Conservation (phyloP, 441 rosid genomes). For the Pelargonium citronellum region DNA sequence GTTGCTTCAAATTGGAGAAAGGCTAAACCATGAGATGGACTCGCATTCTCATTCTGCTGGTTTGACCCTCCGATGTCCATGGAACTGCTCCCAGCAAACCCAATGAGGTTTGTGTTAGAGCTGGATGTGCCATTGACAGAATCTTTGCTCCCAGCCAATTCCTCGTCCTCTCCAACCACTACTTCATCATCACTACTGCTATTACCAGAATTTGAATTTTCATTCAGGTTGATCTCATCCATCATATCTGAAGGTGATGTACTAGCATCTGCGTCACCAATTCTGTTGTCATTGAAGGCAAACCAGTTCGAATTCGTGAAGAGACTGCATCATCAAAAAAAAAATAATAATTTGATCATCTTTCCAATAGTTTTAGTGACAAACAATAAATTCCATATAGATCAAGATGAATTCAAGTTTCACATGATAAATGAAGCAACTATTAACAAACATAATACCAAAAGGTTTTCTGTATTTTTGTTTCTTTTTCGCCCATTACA, state of each 20-base stretch:
- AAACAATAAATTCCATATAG: background rate
- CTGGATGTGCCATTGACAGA: slow-evolving; percentile 46
- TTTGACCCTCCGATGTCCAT: slow-evolving; percentile 22
- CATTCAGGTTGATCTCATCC: slow-evolving; percentile 66
- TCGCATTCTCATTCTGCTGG: slow-evolving; percentile 24
- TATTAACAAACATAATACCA: background rate
- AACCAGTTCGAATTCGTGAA: slow-evolving; percentile 98
- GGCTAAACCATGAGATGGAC: slow-evolving; percentile 33
- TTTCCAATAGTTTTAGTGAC: slow-evolving; percentile 21
- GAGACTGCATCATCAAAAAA: slow-evolving; percentile 35
- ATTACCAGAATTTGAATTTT: slow-evolving; percentile 49
- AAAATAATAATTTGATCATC: background rate
- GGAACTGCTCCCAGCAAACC: slow-evolving; percentile 28
- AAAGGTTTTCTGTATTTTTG: no score
- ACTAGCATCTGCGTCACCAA: slow-evolving; percentile 44
- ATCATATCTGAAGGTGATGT: slow-evolving; percentile 50
- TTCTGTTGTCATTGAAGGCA: slow-evolving; percentile 63
- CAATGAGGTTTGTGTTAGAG: slow-evolving; percentile 38
- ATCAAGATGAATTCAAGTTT: background rate
- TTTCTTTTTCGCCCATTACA: no score
- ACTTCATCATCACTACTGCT: slow-evolving; percentile 89
- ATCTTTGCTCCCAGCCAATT: slow-evolving; percentile 53
- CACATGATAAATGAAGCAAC: background rate
- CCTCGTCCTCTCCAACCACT: slow-evolving; percentile 87
- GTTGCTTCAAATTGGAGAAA: slow-evolving; percentile 58